These are phyloP conservation scores for Rhinocladiella similis DNA, from an alignment of 2,329 filamentous ascomycete genomes.

Conservation along the genomic window DNA sequence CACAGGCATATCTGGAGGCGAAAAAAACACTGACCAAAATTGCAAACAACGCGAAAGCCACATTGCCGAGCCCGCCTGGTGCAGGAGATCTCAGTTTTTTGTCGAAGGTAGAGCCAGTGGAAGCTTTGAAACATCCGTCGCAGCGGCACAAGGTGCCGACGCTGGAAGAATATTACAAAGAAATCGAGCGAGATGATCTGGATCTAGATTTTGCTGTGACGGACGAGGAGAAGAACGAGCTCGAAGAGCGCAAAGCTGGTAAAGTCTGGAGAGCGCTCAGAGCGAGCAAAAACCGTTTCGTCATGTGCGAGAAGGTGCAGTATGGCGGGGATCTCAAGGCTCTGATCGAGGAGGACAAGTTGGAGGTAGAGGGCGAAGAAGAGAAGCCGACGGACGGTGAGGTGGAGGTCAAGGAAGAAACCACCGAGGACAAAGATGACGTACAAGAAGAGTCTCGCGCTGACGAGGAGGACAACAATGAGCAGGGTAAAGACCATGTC, in stretches of 20 bases:
- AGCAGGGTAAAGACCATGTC: neutral
- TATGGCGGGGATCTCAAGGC: constrained; percentile 68
- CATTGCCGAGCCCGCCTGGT: constrained; percentile 64
- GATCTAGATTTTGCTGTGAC: constrained; percentile 79
- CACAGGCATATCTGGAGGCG: constrained; percentile 68
- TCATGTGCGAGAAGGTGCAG: constrained; percentile 83
- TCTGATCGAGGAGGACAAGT: constrained; percentile 15
- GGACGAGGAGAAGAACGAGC: constrained; percentile 59
- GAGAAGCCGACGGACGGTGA: neutral
- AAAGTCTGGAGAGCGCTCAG: constrained; percentile 89
- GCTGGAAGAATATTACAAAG: constrained; percentile 68
- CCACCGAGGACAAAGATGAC: neutral
- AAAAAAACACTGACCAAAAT: constrained; percentile 65
- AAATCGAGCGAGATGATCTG: constrained; percentile 77
- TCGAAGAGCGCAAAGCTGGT: constrained; percentile 74
- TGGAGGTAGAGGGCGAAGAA: constrained; percentile 2
- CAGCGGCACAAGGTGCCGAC: constrained; percentile 70
- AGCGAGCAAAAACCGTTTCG: constrained; percentile 64
- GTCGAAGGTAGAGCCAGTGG: constrained; percentile 65
- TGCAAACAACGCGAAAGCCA: constrained; percentile 70
- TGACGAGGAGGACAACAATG: neutral
- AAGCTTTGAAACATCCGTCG: constrained; percentile 65
- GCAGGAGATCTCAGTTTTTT: constrained; percentile 79
- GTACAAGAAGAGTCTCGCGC: neutral
- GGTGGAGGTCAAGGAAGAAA: neutral